Percentiles rank a stretch among this genome's conserved stretches.
These are phyloP conservation scores for Arthromyces matolae DNA, from an alignment of 768 basidiomycete species.

Conservation along the genomic window DNA sequence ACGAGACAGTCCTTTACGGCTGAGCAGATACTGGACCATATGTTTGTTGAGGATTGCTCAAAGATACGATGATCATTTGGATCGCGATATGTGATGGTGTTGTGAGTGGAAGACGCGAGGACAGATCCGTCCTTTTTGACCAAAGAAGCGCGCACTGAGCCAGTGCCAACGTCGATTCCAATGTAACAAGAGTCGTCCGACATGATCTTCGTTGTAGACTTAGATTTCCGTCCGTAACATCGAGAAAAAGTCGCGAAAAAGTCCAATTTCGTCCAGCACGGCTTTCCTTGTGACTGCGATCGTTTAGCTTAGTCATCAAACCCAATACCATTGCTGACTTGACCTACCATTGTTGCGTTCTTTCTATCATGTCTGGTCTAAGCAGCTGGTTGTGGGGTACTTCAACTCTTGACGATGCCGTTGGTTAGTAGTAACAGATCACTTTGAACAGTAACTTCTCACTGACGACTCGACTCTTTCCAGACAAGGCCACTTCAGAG, in stretches of 20 bases:
- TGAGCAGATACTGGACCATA: slow-evolving; percentile 70
- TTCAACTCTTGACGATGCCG: slow-evolving; percentile 77
- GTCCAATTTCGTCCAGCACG: background rate
- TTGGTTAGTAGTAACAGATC: slow-evolving; percentile 50
- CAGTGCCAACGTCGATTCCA: slow-evolving; percentile 87
- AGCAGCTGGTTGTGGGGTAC: slow-evolving; percentile 77
- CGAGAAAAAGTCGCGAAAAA: no score
- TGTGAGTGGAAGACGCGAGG: slow-evolving; percentile 74
- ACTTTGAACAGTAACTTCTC: background rate
- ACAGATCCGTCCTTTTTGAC: slow-evolving; percentile 66
- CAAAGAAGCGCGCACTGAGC: slow-evolving; percentile 86
- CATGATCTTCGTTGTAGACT: no score
- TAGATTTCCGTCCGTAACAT: no score
- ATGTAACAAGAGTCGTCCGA: slow-evolving; percentile 51
- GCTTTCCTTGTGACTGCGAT: no score
- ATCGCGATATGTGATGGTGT: slow-evolving; percentile 86
- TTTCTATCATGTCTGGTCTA: slow-evolving; percentile 48
- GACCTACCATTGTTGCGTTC: slow-evolving; percentile 1
- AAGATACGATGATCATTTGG: slow-evolving; percentile 85
- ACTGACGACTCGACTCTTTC: slow-evolving; percentile 7
- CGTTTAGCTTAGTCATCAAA: slow-evolving; percentile 19
- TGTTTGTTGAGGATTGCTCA: slow-evolving; percentile 90
- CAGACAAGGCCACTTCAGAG: slow-evolving; percentile 95
- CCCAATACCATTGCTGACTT: no score
- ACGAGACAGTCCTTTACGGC: slow-evolving; percentile 63